These are phyloP conservation scores for Moricandia arvensis DNA, from an alignment of 345 rosid species.

Conservation along the genomic window DNA sequence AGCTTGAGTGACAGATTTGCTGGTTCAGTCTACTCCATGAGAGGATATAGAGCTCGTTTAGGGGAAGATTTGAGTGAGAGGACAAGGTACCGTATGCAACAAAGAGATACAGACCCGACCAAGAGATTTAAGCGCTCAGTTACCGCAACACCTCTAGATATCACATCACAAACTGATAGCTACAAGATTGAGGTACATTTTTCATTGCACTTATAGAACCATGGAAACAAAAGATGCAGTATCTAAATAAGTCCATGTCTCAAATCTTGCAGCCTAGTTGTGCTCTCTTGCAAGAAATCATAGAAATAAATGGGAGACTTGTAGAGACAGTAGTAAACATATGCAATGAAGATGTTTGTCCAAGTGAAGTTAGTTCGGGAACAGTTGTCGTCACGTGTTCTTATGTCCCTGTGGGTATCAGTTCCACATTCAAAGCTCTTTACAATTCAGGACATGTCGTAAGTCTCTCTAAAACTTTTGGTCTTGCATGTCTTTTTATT, in stretches of 20 bases:
- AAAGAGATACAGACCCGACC: constrained; percentile 51
- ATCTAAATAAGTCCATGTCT: neutral
- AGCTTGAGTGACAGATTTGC: constrained; percentile 69
- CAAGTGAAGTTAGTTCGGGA: constrained; percentile 46
- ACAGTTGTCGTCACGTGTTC: constrained; percentile 59
- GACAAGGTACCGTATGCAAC: constrained; percentile 63
- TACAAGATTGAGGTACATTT: constrained; percentile 53
- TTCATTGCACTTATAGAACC: neutral
- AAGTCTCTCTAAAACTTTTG: constrained; percentile 18
- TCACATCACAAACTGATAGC: constrained; percentile 55
- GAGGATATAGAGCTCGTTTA: constrained; percentile 76
- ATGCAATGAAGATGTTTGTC: constrained; percentile 51
- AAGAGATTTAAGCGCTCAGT: constrained; percentile 69
- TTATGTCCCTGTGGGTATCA: constrained; percentile 62
- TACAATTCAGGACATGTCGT: constrained; percentile 57
- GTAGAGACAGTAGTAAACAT: constrained; percentile 66
- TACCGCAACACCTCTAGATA: constrained; percentile 60
- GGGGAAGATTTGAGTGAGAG: constrained; percentile 79
- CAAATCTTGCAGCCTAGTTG: constrained; percentile 48
- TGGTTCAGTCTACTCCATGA: constrained; percentile 61
- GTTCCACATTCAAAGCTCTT: constrained; percentile 54
- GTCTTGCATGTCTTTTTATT: neutral
- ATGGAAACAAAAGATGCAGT: neutral
- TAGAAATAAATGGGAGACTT: constrained; percentile 59
- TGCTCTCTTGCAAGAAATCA: constrained; percentile 65